Base-by-base conservation (phyloP, 2,329 filamentous ascomycete genomes). In the Nemania sp. region DNA sequence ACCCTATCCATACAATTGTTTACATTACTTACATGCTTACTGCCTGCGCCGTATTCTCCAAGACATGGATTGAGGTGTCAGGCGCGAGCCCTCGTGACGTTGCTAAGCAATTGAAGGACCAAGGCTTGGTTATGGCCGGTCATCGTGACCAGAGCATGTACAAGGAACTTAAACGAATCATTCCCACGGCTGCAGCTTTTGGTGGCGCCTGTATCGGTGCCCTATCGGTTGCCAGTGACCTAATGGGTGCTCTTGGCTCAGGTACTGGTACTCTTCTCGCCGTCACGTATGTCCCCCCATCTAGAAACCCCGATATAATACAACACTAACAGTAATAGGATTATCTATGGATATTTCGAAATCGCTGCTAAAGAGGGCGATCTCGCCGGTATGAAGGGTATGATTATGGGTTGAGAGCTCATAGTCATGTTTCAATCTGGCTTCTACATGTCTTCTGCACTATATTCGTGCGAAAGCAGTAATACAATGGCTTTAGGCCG, bases 111-210 rank as follows among this genome's bases (percentile, higher is more conserved):
- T 90, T 99, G 82, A 99, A 99, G 90, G 97, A 99, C 79, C 96
- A 99, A 85, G 96, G 96, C 80, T 91, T 99, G 67, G 95, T 99
- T 76, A 99, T 99, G 97, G 95, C 96, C 78, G 96, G 96, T 79
- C 96, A 99, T 87, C 93, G 96, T 85, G 97, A 99, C 83, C 95
- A 98, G 88, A 97, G 93, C 87, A 99, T 99, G 96, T 99, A 99
- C 90, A 97, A 97, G 88, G 96, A 99, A 85, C 90, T 99, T 73
- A 99, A 99, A 92, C 92, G 96, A 79, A 96, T 99, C 77, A 99
- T 99, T 73, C 97, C 96, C 72, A 98, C 96, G 69, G 97, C 96
- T 70, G 96, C 96, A 73, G 96, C 97, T 77, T 99, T 99, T 75
- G 96, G 97, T 83, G 96, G 96, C 88, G 96, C 96, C 74, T 98